A percentile compares a stretch with the other conserved stretches of the same genome.
Evolutionary conservation across 1,139 yeast genomes (phyloP).

Genomic region (Torulaspora globosa): DNA sequence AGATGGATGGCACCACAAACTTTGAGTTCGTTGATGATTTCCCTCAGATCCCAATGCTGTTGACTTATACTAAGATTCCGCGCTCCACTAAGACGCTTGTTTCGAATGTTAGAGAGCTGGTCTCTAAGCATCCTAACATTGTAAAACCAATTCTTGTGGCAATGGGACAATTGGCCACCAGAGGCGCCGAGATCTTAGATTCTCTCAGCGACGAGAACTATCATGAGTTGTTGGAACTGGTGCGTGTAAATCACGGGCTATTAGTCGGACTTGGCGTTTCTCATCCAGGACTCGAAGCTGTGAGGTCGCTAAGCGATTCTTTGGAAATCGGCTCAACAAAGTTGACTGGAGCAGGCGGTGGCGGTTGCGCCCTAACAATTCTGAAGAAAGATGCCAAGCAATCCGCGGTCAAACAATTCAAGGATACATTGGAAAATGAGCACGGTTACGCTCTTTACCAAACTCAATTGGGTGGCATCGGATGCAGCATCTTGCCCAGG

Average conservation of each 20-base stretch:
- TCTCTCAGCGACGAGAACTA: conserved; percentile 38
- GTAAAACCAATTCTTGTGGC: conserved; percentile 61
- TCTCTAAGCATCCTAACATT: conserved; percentile 51
- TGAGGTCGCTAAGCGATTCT: conserved; percentile 60
- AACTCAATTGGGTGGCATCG: conserved; percentile 84
- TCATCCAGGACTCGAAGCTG: conserved; percentile 78
- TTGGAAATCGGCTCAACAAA: conserved; percentile 78
- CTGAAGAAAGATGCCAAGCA: conserved; percentile 49
- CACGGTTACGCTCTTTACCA: conserved; percentile 74
- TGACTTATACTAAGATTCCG: conserved; percentile 83
- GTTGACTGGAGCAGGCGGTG: conserved; percentile 98
- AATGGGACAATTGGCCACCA: conserved; percentile 62
- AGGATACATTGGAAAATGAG: conserved; percentile 36
- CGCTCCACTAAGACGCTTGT: conserved; percentile 84
- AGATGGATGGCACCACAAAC: conserved; percentile 27
- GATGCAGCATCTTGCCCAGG: conserved; percentile 55
- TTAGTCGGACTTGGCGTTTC: conserved; percentile 85
- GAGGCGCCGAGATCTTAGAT: conserved; percentile 43
- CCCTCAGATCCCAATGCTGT: conserved; percentile 68
- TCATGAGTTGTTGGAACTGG: conserved; percentile 52
- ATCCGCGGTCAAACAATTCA: conserved; percentile 39
- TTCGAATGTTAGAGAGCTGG: conserved; percentile 62
- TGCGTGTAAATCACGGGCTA: conserved; percentile 85
- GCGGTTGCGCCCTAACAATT: conserved; percentile 94
- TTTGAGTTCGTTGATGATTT: conserved; percentile 41